A percentile compares a stretch with the other conserved stretches of the same genome.
These are phyloP conservation scores for Akanthomyces dipterigenus DNA, from an alignment of 2,329 filamentous ascomycete species.

Conservation along the genomic window DNA sequence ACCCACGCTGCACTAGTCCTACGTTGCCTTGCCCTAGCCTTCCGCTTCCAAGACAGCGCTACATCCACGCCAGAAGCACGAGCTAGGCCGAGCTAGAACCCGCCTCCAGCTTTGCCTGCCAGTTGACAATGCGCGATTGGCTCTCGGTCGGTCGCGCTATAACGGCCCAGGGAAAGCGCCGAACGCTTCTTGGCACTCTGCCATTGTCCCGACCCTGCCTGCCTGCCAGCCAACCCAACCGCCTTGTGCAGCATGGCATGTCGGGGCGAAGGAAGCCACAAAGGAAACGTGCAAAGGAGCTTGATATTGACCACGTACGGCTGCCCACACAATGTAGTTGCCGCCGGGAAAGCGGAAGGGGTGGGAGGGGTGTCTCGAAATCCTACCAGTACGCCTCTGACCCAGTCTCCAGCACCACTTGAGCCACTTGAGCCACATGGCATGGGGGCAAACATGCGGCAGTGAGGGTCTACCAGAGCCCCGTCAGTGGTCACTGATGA, in stretches of 20 bases:
- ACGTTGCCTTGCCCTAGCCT: constrained; percentile 1
- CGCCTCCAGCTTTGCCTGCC: constrained; percentile 2
- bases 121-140: constrained; percentile 3
- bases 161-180: constrained; percentile 5
- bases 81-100: constrained; percentile 9
- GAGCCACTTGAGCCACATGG: not conserved
- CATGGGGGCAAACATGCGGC: constrained; percentile 1
- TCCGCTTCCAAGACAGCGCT: constrained; percentile 5
- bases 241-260: not conserved
- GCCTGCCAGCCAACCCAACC: too few relatives aligned
- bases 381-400: not conserved
- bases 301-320: not conserved
- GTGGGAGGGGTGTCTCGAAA: not conserved
- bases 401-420: not conserved
- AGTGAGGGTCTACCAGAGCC: not conserved
- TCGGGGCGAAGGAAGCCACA: not conserved
- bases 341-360: not conserved
- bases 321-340: not conserved
- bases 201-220: not conserved
- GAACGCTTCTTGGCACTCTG: constrained; percentile 7
- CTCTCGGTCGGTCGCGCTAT: not conserved
- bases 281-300: too few relatives aligned
- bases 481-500: constrained; percentile 1
- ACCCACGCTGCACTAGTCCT: constrained; percentile 6
- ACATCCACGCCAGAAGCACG: constrained; percentile 5